Base-by-base conservation (phyloP, 2,329 filamentous ascomycete species). In the Dactylellina drechsleri region DNA sequence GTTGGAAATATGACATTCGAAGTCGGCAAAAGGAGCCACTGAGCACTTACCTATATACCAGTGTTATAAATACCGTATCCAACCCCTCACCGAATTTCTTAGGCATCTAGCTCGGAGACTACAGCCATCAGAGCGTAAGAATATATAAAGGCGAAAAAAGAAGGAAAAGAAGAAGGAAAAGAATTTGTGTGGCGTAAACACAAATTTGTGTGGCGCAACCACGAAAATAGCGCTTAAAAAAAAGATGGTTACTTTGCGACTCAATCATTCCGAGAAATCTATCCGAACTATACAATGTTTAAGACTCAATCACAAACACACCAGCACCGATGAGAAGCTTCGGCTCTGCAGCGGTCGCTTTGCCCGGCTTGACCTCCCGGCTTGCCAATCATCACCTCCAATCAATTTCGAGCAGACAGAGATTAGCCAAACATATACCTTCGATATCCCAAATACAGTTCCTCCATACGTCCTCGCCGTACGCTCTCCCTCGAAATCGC, bases 401-500 rank as follows among this genome's bases (percentile, higher is more conserved):
- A 4, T 10, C 12, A 2, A 12, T 45, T 45, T 16, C 50, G 28
- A 53, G 5, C 15, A 18, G 8, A 59, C 10, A 15, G 31, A 12
- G 20, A 28, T 52, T 52, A 8, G 12, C 20, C 43, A 28, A 52
- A 10, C 20, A 40, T 20, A 56, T 28, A 0, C 28, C 23, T 7
- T 20, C 45, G 7, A n/a, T 40, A 6, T 50, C 56, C 31, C 57
- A 23, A 47, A 53, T 60, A 8, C 58, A 20, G 8, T 45, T 76
- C 26, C 26, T 28, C 6, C 66, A 76, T 47, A 71, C 72, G 66
- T 70, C 72, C 16, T 43, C 66, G 8, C 26, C 40, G 58, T 66
- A 53, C 18, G 45, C 45, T 47, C 62, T 65, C 28, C 72, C 72
- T 50, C 58, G 65, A 16, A 76, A 76, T 40, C 65, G 66, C 10